A percentile compares a stretch with the other conserved stretches of the same genome.
Conservation (phyloP, 2,329 filamentous ascomycete genomes). For the Nigrograna mackinnonii region DNA sequence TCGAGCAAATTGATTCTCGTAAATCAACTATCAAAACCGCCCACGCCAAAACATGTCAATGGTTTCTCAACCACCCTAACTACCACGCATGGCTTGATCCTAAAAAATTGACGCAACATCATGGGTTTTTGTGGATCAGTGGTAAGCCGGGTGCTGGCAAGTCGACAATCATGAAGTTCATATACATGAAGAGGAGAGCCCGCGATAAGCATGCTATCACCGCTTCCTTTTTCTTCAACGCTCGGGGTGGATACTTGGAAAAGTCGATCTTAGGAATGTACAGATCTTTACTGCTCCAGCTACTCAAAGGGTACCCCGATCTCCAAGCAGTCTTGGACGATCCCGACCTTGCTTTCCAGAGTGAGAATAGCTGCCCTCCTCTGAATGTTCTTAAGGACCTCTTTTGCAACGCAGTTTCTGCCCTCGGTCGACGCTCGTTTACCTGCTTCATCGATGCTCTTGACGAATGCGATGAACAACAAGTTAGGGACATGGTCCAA, state of each 20-base stretch:
- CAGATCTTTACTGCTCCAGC: conserved; percentile 26
- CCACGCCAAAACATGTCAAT: conserved; percentile 44
- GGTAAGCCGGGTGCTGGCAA: conserved; percentile 45
- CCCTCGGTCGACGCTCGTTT: too few species aligned
- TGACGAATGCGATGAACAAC: conserved; percentile 50
- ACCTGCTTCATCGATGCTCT: conserved; percentile 50
- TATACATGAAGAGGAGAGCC: conserved; percentile 8
- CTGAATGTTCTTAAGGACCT: too few species aligned
- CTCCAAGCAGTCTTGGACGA: too few species aligned
- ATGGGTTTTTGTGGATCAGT: conserved; percentile 53
- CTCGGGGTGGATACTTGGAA: conserved; percentile 21
- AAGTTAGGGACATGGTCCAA: conserved; percentile 46
- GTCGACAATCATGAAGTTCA: conserved; percentile 47
- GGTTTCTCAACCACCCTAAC: too few species aligned
- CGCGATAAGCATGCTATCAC: conserved; percentile 5
- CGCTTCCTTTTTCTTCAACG: conserved; percentile 30
- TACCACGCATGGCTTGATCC: conserved; percentile 45
- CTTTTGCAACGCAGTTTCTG: too few species aligned
- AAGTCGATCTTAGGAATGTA: conserved; percentile 25
- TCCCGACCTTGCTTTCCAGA: too few species aligned
- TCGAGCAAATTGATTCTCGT: conserved; percentile 44
- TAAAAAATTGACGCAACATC: conserved; percentile 25
- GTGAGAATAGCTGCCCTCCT: too few species aligned
- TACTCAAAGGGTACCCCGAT: conserved; percentile 17
- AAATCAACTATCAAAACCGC: conserved; percentile 41